Conservation (phyloP, 768 basidiomycete species). For the Suillus luteus region DNA sequence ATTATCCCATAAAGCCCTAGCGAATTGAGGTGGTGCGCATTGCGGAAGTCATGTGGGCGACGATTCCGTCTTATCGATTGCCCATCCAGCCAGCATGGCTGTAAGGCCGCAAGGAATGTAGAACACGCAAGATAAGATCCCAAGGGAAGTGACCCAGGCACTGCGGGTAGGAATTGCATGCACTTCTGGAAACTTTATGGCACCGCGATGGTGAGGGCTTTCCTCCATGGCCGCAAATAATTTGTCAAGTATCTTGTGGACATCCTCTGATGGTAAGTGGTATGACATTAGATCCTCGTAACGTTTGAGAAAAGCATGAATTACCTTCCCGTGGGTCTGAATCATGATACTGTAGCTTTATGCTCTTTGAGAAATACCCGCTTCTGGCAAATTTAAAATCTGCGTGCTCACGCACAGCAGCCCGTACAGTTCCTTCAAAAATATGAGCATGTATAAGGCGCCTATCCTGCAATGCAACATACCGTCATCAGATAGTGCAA, state of each 20-base stretch:
- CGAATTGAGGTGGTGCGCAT: neutral
- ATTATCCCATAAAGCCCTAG: neutral
- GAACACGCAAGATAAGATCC: slow-evolving; percentile 1
- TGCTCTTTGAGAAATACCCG: neutral
- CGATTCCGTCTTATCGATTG: neutral
- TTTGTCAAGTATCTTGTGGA: slow-evolving; percentile 2
- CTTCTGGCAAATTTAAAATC: neutral
- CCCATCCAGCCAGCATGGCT: neutral
- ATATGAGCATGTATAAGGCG: neutral
- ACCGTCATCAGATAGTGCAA: slow-evolving; percentile 1
- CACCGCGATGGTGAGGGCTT: neutral
- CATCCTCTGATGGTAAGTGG: neutral
- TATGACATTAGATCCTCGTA: neutral
- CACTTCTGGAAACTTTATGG: neutral
- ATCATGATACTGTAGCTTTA: neutral
- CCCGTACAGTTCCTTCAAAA: neutral
- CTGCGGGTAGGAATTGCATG: neutral
- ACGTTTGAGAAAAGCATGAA: neutral
- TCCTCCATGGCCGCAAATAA: slow-evolving; percentile 5
- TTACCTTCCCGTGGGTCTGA: slow-evolving; percentile 5
- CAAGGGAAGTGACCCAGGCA: neutral
- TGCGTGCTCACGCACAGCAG: neutral
- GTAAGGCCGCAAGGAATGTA: slow-evolving; percentile 4
- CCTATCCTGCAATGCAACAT: neutral
- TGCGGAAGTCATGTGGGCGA: neutral